A percentile compares a stretch with the other conserved stretches of the same genome.
These are phyloP conservation scores for Pachyrhizus erosus DNA, from an alignment of 306 rosid species.

Conservation along the genomic window DNA sequence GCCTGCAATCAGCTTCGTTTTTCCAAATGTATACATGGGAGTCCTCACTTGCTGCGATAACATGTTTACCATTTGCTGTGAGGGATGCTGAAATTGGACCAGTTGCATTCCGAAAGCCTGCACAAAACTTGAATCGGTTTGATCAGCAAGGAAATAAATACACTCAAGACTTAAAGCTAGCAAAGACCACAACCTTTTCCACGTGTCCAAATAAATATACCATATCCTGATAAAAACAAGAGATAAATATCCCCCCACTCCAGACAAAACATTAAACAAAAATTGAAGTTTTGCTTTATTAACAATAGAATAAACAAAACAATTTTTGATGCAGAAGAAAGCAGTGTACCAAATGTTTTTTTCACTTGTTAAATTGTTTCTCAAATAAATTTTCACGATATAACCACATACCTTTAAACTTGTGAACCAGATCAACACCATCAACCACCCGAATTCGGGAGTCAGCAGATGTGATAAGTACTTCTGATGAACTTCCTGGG, in stretches of 20 bases:
- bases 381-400: not conserved
- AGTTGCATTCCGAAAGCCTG: slow-evolving; percentile 90
- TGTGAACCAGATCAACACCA: slow-evolving; percentile 82
- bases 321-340: slow-evolving; percentile 34
- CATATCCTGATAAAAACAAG: not conserved
- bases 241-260: not conserved
- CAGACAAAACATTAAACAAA: not conserved
- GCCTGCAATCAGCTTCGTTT: slow-evolving; percentile 91
- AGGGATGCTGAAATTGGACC: slow-evolving; percentile 90
- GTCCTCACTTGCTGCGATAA: slow-evolving; percentile 96
- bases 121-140: slow-evolving; percentile 45
- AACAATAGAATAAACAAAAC: not conserved
- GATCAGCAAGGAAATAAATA: slow-evolving; percentile 33
- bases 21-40: slow-evolving; percentile 94
- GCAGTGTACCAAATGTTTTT: slow-evolving; percentile 24
- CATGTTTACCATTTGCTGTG: slow-evolving; percentile 77
- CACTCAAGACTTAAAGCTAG: slow-evolving; percentile 26
- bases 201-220: not conserved
- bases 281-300: not conserved
- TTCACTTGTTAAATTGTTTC: slow-evolving; percentile 21
- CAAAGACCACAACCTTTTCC: not conserved
- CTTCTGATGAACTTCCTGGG: slow-evolving; percentile 96
- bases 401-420: slow-evolving; percentile 78
- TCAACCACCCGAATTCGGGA: slow-evolving; percentile 94
- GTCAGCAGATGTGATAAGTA: slow-evolving; percentile 93